A percentile compares a stretch with the other conserved stretches of the same genome.
phyloP scores from a whole-genome alignment of 257 asterid genomes.

The Solanum piurae region DNA sequence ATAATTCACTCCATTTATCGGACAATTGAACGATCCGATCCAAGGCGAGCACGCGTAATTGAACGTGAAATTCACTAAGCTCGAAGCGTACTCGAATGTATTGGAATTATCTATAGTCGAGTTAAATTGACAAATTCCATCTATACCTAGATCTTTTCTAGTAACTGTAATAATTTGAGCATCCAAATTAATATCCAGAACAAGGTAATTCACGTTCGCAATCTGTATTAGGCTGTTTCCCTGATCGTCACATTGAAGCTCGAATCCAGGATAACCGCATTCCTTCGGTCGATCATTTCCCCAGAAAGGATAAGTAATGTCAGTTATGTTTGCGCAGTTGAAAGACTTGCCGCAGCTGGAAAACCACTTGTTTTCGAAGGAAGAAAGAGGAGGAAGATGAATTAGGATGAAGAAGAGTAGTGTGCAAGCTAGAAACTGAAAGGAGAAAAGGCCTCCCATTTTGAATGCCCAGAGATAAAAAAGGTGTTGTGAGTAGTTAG shows the following conservation, averaged over 20 bases:
- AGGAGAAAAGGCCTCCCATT: neutral
- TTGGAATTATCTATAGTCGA: conserved; percentile 23
- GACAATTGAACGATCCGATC: conserved; percentile 24
- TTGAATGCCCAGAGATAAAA: neutral
- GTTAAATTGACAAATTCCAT: conserved; percentile 27
- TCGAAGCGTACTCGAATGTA: conserved; percentile 27
- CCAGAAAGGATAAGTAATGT: conserved; percentile 41
- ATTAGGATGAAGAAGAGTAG: neutral
- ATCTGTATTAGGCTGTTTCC: conserved; percentile 12
- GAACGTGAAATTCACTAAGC: conserved; percentile 30
- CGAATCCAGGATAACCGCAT: conserved; percentile 50
- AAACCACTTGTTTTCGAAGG: conserved; percentile 1
- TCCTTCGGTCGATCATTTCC: conserved; percentile 35
- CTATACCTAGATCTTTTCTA: conserved; percentile 22
- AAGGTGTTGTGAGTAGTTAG: neutral
- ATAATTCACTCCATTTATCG: conserved; percentile 21
- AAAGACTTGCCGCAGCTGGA: conserved; percentile 19
- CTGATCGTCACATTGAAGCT: conserved; percentile 25
- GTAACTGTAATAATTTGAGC: conserved; percentile 24
- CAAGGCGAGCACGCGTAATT: conserved; percentile 33
- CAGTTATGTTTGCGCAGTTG: conserved; percentile 35
- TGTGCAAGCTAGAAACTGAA: neutral
- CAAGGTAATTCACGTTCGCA: conserved; percentile 19
- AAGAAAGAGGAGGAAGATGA: neutral
- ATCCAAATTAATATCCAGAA: conserved; percentile 21